Percentiles rank a stretch among this genome's conserved stretches.
phyloP scores from a whole-genome alignment of 306 rosid species.

The Vigna trinervia region DNA sequence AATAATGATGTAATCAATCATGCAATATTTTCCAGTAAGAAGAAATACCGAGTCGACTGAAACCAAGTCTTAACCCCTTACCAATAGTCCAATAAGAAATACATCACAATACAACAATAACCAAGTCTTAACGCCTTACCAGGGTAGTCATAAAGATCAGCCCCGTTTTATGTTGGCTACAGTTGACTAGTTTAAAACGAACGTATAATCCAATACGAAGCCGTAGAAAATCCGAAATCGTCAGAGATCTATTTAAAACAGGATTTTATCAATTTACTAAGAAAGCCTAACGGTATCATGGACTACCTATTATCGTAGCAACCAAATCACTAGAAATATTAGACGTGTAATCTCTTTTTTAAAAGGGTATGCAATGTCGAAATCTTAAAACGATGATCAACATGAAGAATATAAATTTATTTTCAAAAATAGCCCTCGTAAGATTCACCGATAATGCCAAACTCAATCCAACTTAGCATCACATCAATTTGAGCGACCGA shows the following conservation, averaged over 20 bases:
- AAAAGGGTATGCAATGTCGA: neutral
- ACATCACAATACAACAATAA: constrained; percentile 33
- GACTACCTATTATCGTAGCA: neutral
- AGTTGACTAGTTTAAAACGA: neutral
- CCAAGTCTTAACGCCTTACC: neutral
- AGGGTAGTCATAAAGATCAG: neutral
- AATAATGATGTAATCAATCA: neutral
- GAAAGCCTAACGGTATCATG: neutral
- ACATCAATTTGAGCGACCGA: constrained; percentile 18
- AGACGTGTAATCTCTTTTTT: neutral
- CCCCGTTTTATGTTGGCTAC: neutral
- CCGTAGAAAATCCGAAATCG: neutral
- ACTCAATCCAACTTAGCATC: constrained; percentile 1
- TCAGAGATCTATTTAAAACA: constrained; percentile 5
- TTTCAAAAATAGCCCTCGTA: neutral
- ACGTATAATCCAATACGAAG: neutral
- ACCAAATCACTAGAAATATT: neutral
- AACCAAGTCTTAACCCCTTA: neutral
- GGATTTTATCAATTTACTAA: neutral
- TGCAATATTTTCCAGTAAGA: neutral
- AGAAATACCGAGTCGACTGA: neutral
- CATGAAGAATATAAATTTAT: constrained; percentile 12
- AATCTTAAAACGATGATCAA: neutral
- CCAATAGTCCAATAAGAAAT: neutral
- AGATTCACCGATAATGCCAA: neutral